Evolutionary conservation across 345 rosid genomes (phyloP).

Genomic region (Camelina sativa): DNA sequence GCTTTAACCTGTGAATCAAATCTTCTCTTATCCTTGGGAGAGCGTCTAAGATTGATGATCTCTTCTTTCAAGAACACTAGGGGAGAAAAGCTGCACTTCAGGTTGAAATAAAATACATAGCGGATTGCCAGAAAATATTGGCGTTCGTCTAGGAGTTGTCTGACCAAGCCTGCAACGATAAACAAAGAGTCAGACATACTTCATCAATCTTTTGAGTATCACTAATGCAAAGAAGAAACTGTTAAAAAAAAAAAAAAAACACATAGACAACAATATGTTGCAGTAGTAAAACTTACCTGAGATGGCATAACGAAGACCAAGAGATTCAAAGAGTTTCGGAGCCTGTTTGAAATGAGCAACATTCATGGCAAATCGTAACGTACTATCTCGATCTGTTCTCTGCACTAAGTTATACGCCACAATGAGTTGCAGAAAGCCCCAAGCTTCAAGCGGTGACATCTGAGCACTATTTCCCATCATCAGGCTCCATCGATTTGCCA

Average conservation of each 20-base stretch:
- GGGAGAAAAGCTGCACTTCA: constrained; percentile 17
- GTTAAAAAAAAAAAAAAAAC: background rate
- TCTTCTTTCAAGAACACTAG: constrained; percentile 23
- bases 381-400: background rate
- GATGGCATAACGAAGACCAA: constrained; percentile 27
- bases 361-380: background rate
- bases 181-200: background rate
- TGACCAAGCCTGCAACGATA: constrained; percentile 30
- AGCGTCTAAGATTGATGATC: constrained; percentile 24
- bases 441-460: constrained; percentile 26
- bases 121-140: constrained; percentile 28
- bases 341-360: constrained; percentile 37
- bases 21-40: constrained; percentile 21
- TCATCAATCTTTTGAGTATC: constrained; percentile 16
- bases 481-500: constrained; percentile 27
- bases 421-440: constrained; percentile 39
- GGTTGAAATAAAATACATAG: constrained; percentile 30
- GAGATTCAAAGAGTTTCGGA: constrained; percentile 37
- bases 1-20: constrained; percentile 34
- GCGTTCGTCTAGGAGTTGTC: background rate
- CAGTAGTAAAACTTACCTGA: constrained; percentile 30
- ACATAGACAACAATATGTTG: background rate
- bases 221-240: background rate
- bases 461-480: constrained; percentile 24
- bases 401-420: constrained; percentile 33